Base-by-base conservation (phyloP, 768 basidiomycete genomes). In the Trametes cingulata region DNA sequence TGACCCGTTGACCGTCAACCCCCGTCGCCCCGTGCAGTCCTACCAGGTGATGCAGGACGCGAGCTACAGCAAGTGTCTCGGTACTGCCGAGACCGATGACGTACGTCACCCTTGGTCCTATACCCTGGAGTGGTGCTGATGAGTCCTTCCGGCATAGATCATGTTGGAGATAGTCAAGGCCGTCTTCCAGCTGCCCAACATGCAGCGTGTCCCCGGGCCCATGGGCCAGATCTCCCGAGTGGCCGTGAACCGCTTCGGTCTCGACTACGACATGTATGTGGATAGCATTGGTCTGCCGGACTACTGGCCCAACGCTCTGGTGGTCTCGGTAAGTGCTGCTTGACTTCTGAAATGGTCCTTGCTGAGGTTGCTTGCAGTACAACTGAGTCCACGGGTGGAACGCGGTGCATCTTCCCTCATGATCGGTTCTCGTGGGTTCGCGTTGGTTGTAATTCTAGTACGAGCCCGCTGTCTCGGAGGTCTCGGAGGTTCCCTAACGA, bases 151-250 rank as follows among this genome's bases (percentile, higher is more conserved):
- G 9, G 39, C 14, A 24, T 48, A 64, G 64, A 60, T 61, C 24
- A 36, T 80, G 27, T 70, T 77, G 4, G 79, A 82, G 62, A 76
- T 79, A 39, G 65, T 84, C 51, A 77, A 75, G 67, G 73, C 71
- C n/a, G 70, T 85, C 33, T 81, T 83, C 72, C 61, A 62, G 41
- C 67, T 74, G 24, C 74, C 76, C 62, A 80, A 80, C 63, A 59
- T 83, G 36, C 76, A 79, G 22, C 78, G 80, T 35, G 82, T 80
- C 0, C 71, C 76, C 14, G 82, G 81, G 0, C 65, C 72, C 48
- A 69, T 76, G 12, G 84, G 83, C 1, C 65, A 60, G 33, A 70
- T 82, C 20, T 67, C 68, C 22, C 67, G 73, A 5, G 76, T 76
- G 61, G 64, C 64, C 45, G 52, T 75, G 13, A 69, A 72, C 39